Evolutionary conservation across 2,329 filamentous ascomycete species (phyloP).

Genomic region (Fusarium circinatum): DNA sequence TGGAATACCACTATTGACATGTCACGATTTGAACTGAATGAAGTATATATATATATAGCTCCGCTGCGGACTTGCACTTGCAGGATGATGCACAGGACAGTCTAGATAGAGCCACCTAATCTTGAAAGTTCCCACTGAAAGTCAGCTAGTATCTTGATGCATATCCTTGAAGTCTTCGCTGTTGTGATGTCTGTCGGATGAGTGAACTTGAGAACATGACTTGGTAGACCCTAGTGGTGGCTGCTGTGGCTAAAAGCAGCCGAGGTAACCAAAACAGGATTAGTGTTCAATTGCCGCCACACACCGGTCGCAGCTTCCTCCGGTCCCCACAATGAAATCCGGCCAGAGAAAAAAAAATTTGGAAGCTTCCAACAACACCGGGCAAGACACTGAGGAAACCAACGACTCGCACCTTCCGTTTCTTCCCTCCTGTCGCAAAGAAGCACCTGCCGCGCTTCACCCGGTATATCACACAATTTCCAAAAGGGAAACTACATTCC

Average conservation of each 20-base stretch:
- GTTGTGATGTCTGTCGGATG: neutral
- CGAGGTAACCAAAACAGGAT: neutral
- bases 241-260: neutral
- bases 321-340: conserved; percentile 47
- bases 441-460: conserved; percentile 43
- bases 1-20: conserved; percentile 25
- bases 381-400: conserved; percentile 47
- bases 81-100: neutral
- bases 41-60: neutral
- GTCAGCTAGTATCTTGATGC: neutral
- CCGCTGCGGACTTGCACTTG: neutral
- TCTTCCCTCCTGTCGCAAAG: conserved; percentile 39
- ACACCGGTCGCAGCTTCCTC: conserved; percentile 39
- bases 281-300: conserved; percentile 40
- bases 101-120: neutral
- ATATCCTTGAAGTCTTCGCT: neutral
- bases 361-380: conserved; percentile 47
- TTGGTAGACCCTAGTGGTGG: neutral
- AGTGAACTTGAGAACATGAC: neutral
- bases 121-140: neutral
- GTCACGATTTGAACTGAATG: conserved; percentile 3
- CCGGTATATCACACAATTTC: conserved; percentile 43
- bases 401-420: conserved; percentile 43
- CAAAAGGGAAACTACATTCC: conserved; percentile 22
- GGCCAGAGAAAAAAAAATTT: conserved; percentile 49